A percentile compares a stretch with the other conserved stretches of the same genome.
Evolutionary conservation across 768 basidiomycete genomes (phyloP).

Genomic region (Lentinula sp.): DNA sequence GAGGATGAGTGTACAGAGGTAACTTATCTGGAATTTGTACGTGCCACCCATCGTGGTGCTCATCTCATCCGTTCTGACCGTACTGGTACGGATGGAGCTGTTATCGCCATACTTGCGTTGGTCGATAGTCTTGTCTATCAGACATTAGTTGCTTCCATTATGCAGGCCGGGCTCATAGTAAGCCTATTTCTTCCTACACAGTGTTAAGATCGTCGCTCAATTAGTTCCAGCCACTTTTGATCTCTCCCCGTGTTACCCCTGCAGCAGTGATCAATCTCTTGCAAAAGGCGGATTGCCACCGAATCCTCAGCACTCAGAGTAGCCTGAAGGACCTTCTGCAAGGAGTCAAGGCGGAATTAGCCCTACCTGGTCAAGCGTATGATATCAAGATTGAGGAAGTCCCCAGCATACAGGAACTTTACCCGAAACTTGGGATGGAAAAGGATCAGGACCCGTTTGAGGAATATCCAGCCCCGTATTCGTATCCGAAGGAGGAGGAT

Average conservation of each 20-base stretch:
- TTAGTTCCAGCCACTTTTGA: slow-evolving; percentile 24
- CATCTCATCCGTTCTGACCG: slow-evolving; percentile 13
- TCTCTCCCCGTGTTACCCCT: slow-evolving; percentile 28
- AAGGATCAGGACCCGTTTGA: slow-evolving; percentile 1
- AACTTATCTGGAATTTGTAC: slow-evolving; percentile 18
- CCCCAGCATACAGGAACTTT: slow-evolving; percentile 13
- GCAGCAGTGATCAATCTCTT: slow-evolving; percentile 27
- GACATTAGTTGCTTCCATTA: slow-evolving; percentile 18
- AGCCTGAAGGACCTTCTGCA: slow-evolving; percentile 17
- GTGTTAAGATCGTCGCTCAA: background rate
- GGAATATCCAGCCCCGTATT: slow-evolving; percentile 3
- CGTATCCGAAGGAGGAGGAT: slow-evolving; percentile 4
- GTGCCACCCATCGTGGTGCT: slow-evolving; percentile 22
- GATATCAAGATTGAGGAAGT: slow-evolving; percentile 9
- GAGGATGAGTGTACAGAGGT: slow-evolving; percentile 14
- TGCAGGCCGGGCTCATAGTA: slow-evolving; percentile 21
- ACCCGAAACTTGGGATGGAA: slow-evolving; percentile 22
- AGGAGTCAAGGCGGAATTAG: slow-evolving; percentile 10
- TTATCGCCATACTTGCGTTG: slow-evolving; percentile 26
- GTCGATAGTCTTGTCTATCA: slow-evolving; percentile 23
- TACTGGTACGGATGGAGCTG: slow-evolving; percentile 13
- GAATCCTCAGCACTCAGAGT: slow-evolving; percentile 21
- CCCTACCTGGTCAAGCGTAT: background rate
- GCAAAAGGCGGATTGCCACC: slow-evolving; percentile 20
- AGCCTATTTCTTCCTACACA: slow-evolving; percentile 13